Conservation (phyloP, 257 asterid species). For the Vinca minor region DNA sequence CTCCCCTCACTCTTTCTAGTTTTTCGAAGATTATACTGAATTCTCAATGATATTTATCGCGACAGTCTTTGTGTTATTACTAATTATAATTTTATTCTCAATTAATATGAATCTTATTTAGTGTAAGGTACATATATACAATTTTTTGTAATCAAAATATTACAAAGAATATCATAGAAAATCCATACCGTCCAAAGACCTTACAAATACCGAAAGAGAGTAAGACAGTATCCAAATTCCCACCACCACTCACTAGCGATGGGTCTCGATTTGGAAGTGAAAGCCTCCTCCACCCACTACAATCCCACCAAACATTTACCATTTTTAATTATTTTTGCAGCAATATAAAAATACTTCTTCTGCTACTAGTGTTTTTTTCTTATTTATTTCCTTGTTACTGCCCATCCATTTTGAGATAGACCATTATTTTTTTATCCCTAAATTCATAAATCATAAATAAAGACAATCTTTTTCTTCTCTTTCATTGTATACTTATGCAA, state of each 20-base stretch:
- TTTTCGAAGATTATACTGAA: too few species aligned
- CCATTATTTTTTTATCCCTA: not conserved
- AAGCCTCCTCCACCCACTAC: conserved; percentile 79
- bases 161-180: too few species aligned
- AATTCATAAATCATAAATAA: conserved; percentile 7
- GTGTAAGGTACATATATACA: too few species aligned
- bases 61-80: too few species aligned
- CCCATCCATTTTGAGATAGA: conserved; percentile 6
- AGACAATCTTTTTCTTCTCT: conserved; percentile 7
- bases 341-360: not conserved
- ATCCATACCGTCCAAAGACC: not conserved
- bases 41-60: too few species aligned
- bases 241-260: conserved; percentile 73
- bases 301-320: conserved; percentile 34
- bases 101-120: too few species aligned
- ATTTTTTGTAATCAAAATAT: too few species aligned
- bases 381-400: not conserved
- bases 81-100: too few species aligned
- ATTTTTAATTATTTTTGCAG: not conserved
- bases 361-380: not conserved
- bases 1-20: not conserved
- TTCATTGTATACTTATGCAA: conserved; percentile 15
- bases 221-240: conserved; percentile 12
- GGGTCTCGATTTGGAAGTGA: conserved; percentile 44
- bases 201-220: not conserved